Conservation (phyloP, 805 yeast species). For the Metschnikowia amazonensis region DNA sequence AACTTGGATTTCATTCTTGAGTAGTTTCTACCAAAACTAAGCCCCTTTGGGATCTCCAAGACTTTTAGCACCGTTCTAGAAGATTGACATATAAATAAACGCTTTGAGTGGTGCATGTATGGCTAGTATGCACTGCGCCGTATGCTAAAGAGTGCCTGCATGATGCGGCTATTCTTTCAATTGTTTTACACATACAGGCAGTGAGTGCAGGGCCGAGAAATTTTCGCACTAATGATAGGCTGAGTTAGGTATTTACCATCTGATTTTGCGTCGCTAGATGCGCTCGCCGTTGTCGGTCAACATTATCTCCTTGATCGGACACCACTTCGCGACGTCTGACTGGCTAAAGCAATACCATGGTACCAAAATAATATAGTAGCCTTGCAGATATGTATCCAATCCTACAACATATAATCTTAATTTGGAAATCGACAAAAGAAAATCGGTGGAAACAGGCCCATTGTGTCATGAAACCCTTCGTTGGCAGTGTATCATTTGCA, state of each 20-base stretch:
- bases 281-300: neutral
- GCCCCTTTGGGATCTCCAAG: neutral
- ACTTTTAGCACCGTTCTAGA: neutral
- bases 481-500: neutral
- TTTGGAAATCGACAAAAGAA: too few species aligned
- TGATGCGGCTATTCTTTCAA: neutral
- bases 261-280: neutral
- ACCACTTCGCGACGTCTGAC: neutral
- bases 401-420: too few species aligned
- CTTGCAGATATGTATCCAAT: neutral
- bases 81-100: neutral
- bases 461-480: neutral
- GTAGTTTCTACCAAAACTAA: too few species aligned
- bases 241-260: neutral
- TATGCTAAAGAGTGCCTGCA: neutral
- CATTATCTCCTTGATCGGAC: constrained; percentile 5
- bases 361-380: too few species aligned
- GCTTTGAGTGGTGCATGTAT: neutral
- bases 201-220: constrained; percentile 3
- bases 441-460: too few species aligned
- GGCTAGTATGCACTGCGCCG: neutral
- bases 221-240: neutral
- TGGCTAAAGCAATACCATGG: neutral
- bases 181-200: neutral
- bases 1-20: too few species aligned